These are phyloP conservation scores for Trichoderma reesei DNA, from an alignment of 495 filamentous ascomycete genomes.

Conservation along the genomic window DNA sequence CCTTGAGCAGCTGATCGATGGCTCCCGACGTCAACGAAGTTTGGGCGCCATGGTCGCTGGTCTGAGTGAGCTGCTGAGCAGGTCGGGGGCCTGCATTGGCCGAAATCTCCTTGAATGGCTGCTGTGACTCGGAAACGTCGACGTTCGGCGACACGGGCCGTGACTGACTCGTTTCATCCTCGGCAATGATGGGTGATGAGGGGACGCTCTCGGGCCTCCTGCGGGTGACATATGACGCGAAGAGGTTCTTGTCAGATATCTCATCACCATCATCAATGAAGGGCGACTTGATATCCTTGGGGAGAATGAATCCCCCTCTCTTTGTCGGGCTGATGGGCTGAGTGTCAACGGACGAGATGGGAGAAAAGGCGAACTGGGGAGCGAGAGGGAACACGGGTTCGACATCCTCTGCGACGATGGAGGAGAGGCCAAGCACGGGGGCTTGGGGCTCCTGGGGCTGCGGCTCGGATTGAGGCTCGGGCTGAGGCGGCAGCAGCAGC, in stretches of 20 bases:
- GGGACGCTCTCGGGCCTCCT: slow-evolving; percentile 28
- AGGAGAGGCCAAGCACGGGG: slow-evolving; percentile 19
- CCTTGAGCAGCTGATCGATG: slow-evolving; percentile 23
- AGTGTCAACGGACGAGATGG: slow-evolving; percentile 38
- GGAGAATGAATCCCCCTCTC: slow-evolving; percentile 39
- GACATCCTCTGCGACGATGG: slow-evolving; percentile 17
- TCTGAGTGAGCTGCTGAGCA: slow-evolving; percentile 44
- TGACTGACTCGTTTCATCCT: slow-evolving; percentile 46
- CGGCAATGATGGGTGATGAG: slow-evolving; percentile 35
- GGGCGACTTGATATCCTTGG: slow-evolving; percentile 22
- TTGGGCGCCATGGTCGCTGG: slow-evolving; percentile 53
- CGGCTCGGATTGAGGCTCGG: slow-evolving; percentile 13
- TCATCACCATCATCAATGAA: slow-evolving; percentile 11
- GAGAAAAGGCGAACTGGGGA: slow-evolving; percentile 34
- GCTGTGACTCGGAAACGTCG: slow-evolving; percentile 31
- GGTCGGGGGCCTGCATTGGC: slow-evolving; percentile 27
- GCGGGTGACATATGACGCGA: slow-evolving; percentile 32
- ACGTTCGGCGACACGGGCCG: slow-evolving; percentile 24
- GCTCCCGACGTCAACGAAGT: slow-evolving; percentile 17
- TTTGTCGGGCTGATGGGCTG: slow-evolving; percentile 41
- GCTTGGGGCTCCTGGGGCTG: slow-evolving; percentile 12
- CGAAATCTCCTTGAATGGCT: slow-evolving; percentile 34
- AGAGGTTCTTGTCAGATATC: slow-evolving; percentile 24
- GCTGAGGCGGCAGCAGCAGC: slow-evolving; percentile 17
- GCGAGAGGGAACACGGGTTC: slow-evolving; percentile 17